Evolutionary conservation across 2,329 filamentous ascomycete genomes (phyloP).

Genomic region (Trichoderma sp.): DNA sequence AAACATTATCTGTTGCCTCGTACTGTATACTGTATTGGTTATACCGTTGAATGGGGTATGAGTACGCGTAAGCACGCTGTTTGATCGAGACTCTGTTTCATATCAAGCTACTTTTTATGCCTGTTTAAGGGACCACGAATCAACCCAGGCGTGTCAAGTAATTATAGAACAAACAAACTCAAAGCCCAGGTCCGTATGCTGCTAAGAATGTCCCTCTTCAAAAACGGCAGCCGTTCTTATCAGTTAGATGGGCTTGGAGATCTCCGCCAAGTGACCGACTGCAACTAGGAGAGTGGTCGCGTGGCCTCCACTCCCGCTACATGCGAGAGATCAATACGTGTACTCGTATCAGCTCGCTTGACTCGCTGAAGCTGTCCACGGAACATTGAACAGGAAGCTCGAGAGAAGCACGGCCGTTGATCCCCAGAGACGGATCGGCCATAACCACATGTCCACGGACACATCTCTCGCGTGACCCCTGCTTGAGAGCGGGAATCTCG

Average conservation of each 20-base stretch:
- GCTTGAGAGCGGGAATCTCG: slow-evolving; percentile 9
- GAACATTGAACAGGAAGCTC: not conserved
- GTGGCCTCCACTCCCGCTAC: not conserved
- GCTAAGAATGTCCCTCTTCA: not conserved
- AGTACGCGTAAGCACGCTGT: not conserved
- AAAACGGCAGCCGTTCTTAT: not conserved
- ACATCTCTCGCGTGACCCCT: not conserved
- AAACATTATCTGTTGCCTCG: not conserved
- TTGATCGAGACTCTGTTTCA: not conserved
- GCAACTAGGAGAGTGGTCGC: slow-evolving; percentile 1
- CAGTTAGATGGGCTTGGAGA: not conserved
- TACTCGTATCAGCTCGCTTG: slow-evolving; percentile 2
- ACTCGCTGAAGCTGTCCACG: not conserved
- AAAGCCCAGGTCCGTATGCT: not conserved
- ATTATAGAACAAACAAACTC: not conserved
- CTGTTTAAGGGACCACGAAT: not conserved
- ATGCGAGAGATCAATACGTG: slow-evolving; percentile 17
- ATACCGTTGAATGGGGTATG: not conserved
- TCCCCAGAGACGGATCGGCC: not conserved
- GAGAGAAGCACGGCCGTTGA: not conserved
- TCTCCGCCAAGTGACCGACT: not conserved
- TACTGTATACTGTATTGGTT: not conserved
- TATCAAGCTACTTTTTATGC: slow-evolving; percentile 10
- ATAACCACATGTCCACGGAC: slow-evolving; percentile 11
- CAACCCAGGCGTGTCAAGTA: not conserved